Base-by-base conservation (phyloP, 306 rosid genomes). In the Elaeagnus macrophylla region DNA sequence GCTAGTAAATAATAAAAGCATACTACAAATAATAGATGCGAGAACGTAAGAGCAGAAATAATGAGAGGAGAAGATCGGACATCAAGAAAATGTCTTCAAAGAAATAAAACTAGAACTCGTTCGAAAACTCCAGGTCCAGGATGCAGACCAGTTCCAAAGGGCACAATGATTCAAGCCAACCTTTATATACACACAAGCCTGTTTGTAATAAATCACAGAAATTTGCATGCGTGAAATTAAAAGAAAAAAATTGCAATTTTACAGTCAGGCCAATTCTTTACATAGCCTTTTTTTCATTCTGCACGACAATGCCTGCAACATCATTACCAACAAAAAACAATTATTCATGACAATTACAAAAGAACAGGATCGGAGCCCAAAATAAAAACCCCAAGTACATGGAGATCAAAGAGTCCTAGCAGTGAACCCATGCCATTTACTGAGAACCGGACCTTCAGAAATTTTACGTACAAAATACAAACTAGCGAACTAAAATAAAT, bases 241-340 rank as follows among this genome's bases (percentile, higher is more conserved):
- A 49, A 15, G n/a, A 62, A 64, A 71, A 66, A 66, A 62, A 43
- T 63, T 72, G 66, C 72, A 69, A 25, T 42, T 9, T 44, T 62
- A 62, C 65, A 62, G 4, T 60, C 56, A 25, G 51, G 65, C 66
- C 73, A 72, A 47, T 68, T 74, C 89, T 64, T 75, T 49, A 62
- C 60, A 61, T 19, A 56, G 70, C 72, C 75, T 2, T 67, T 62
- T 43, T 55, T 39, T 18, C 39, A 72, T 54, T 49, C 45, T 53
- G 49, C 48, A 67, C 59, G 2, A 57, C 60, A 72, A 17, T 37
- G 76, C 79, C 89, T 67, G 79, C 81, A 67, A 61, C 68, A 75
- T 51, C 56, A 41, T 9, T 10, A 25, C 32, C 32, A 25, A 25
- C 32, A 25, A 25, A 25, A 25, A 25, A 25, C 32, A 25, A 25